Base-by-base conservation (phyloP, 305 asterid genomes). In the Solanum hybrid region DNA sequence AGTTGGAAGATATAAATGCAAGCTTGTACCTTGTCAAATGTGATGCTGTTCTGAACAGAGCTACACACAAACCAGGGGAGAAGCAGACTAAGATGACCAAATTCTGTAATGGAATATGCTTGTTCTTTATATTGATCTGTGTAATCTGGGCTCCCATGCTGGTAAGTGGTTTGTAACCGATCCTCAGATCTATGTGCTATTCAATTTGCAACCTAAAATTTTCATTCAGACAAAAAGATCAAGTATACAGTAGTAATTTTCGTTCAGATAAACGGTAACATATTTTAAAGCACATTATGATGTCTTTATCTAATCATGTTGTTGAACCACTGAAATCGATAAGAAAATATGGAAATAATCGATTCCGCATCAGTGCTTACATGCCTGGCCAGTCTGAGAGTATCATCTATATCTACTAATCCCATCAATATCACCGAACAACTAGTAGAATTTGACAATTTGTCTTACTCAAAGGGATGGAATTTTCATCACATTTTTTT, bases 131-230 rank as follows among this genome's bases (percentile, higher is more conserved):
- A 87, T 91, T 98, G 87, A 96, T 96, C 35, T 96, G 98, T 88
- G 99, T 98, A 88, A 98, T 98, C 87, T 98, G 99, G 99, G 99
- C 99, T 92, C 99, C 99, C 76, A 98, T 98, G 99, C 94, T 98
- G 98, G 99, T 96, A 91, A 94, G 95, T 88, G 88, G 88, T 88
- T 89, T 90, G 78, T 88, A 76, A 56, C 73, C 14, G 42, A 29
- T 84, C 75, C 75, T 19, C 75, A 51, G 75, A 31, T 84, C 87
- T 84, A 51, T 32, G 73, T 84, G 76, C 87, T 84, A 51, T 31
- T 31, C 75, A 45, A 45, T 84, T 84, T 14, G 75, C 75, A 31
- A 19, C 42, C 35, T 19, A 84, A 84, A 19, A 51, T 84, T 84
- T 84, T 56, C 87, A 51, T 84, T 51, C 42, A 51, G 87, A 45